Evolutionary conservation across 257 asterid genomes (phyloP).

Genomic region (Solanum virginianum): DNA sequence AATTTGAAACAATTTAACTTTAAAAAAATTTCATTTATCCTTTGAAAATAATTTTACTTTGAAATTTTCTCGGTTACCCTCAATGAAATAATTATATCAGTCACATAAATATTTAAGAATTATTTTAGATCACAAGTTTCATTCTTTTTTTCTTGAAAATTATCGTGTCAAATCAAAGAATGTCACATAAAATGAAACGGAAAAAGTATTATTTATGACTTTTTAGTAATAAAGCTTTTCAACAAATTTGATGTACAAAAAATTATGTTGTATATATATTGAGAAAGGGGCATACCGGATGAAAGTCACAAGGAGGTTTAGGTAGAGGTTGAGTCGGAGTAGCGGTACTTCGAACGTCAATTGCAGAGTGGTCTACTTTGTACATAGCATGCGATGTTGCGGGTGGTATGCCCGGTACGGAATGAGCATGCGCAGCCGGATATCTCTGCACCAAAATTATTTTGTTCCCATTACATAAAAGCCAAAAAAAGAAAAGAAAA

Average conservation of each 20-base stretch:
- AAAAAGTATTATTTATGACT: no score
- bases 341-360: constrained; percentile 14
- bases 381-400: constrained; percentile 15
- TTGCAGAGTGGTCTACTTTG: constrained; percentile 37
- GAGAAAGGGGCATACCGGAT: constrained; percentile 37
- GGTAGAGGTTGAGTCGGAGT: constrained; percentile 34
- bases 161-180: no score
- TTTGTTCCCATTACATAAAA: background rate
- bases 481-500: background rate
- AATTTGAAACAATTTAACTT: no score
- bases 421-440: constrained; percentile 14
- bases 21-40: no score
- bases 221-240: background rate
- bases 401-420: constrained; percentile 37
- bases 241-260: background rate
- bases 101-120: no score
- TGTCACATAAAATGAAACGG: no score
- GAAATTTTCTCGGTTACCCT: no score
- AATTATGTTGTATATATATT: background rate
- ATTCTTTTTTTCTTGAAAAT: no score
- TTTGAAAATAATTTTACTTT: no score
- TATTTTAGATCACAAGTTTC: no score
- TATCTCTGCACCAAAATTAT: constrained; percentile 31
- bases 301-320: constrained; percentile 50
- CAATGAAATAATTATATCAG: no score